Conservation (phyloP, 192 early-diverging fungal genomes). For the Blastocladiella britannica region DNA sequence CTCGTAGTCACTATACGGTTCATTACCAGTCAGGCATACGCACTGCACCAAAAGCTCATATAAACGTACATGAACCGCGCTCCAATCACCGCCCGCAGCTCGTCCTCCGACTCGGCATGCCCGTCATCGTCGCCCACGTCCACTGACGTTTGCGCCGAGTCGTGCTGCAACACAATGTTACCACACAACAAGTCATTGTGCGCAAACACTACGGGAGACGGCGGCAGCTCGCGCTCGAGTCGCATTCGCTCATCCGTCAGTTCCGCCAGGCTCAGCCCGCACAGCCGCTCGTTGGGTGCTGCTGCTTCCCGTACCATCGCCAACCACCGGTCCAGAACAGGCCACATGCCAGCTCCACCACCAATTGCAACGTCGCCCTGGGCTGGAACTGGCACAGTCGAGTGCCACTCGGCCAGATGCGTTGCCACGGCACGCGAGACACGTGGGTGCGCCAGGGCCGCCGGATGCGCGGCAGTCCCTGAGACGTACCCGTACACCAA, state of each 20-base stretch:
- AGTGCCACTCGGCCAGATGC: neutral
- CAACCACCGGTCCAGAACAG: neutral
- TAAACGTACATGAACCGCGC: conserved; percentile 1
- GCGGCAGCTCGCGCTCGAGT: conserved; percentile 23
- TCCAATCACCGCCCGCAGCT: neutral
- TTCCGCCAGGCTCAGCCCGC: neutral
- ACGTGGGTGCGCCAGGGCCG: neutral
- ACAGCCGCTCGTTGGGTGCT: neutral
- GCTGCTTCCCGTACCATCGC: no score
- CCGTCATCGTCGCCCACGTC: neutral
- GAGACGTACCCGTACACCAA: neutral
- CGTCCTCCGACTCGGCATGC: no score
- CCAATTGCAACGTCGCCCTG: neutral
- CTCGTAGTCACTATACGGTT: conserved; percentile 83
- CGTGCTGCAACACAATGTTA: conserved; percentile 51
- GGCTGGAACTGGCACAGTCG: neutral
- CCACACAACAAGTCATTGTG: conserved; percentile 84
- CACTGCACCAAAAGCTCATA: no score
- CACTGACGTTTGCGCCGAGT: no score
- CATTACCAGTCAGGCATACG: no score
- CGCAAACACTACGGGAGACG: conserved; percentile 68
- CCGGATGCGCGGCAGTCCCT: neutral
- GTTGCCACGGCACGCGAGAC: neutral
- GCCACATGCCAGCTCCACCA: neutral
- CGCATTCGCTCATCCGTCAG: conserved; percentile 15